Percentiles rank a stretch among this genome's conserved stretches.
phyloP scores from a whole-genome alignment of 345 rosid genomes.

The Populus ilicifolia region DNA sequence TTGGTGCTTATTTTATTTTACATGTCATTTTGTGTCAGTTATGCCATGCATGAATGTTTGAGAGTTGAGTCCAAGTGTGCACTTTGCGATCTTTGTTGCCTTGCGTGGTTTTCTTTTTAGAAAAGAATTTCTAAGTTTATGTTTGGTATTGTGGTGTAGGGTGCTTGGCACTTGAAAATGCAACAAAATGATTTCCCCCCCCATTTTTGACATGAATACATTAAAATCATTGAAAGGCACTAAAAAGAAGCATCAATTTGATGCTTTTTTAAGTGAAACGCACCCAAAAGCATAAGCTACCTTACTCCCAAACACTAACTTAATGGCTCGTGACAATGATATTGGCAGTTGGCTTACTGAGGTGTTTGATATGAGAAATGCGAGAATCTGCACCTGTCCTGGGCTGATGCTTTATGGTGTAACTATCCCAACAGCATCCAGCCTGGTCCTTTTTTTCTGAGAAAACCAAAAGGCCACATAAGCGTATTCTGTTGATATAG shows the following conservation, averaged over 20 bases:
- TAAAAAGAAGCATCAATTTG: no score
- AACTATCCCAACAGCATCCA: background rate
- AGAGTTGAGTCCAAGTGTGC: background rate
- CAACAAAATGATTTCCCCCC: no score
- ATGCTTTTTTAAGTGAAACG: no score
- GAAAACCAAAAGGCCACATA: background rate
- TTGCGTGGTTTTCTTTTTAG: background rate
- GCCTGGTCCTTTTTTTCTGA: background rate
- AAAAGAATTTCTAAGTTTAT: background rate
- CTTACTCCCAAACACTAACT: no score
- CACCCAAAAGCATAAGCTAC: no score
- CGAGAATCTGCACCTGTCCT: background rate
- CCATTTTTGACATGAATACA: no score
- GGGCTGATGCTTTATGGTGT: background rate
- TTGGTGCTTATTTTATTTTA: background rate
- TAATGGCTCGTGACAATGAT: background rate
- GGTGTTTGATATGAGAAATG: background rate
- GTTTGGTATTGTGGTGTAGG: no score
- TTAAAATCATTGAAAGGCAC: no score
- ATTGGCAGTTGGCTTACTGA: background rate
- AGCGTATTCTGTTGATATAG: background rate
- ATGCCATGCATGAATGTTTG: background rate
- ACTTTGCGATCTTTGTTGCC: background rate
- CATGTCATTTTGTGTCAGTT: background rate
- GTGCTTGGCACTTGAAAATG: no score